Evolutionary conservation across 1,284 basidiomycete species (phyloP), one percentile per base, ranked within the genome.

Genomic region (Irpex sp.): DNA sequence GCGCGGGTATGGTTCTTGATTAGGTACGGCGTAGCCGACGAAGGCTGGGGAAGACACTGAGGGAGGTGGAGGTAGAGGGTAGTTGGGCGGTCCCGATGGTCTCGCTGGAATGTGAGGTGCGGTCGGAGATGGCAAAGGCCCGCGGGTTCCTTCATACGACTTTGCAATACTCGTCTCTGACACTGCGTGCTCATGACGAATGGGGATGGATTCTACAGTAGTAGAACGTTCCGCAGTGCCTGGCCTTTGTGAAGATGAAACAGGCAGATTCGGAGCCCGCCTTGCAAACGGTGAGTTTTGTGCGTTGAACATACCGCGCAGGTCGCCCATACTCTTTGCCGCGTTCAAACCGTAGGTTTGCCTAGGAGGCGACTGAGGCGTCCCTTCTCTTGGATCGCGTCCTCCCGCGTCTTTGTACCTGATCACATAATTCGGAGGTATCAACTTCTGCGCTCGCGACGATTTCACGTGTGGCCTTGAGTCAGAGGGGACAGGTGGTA

Each of bases 321-420:
- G 75, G 65, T 85, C 84, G 66, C 82, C 82, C 79, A 87, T 83
- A 67, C 86, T 88, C 74, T 86, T 87, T 8, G 82, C 75, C 49
- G 62, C 69, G 70, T 72, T 62, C 77, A 71, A 52, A 76, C 75
- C 51, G 36, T 57, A 56, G 62, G 7, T 63, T 59, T 15, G 63
- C 57, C 34, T 61, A 51, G 68, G 64, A 3, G 68, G 67, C 0
- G 70, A 66, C 60, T 67, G 67, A 13, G 61, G 65, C n/a, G 34
- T 57, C n/a, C 55, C 38, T 1, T 59, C 31, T 59, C 71, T 74
- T 31, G 64, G 63, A 55, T 59, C 31, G 58, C 71, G 73, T 31
- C 65, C 64, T 54, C 47, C 63, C 8, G 62, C 79, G 37, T 76
- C 78, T 69, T 81, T 83, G 78, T 79, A 86, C 31, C 76, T 74